Evolutionary conservation across 2,329 filamentous ascomycete species (phyloP), one percentile per base, ranked within the genome.

Genomic region (Rhynchosporium graminicola): DNA sequence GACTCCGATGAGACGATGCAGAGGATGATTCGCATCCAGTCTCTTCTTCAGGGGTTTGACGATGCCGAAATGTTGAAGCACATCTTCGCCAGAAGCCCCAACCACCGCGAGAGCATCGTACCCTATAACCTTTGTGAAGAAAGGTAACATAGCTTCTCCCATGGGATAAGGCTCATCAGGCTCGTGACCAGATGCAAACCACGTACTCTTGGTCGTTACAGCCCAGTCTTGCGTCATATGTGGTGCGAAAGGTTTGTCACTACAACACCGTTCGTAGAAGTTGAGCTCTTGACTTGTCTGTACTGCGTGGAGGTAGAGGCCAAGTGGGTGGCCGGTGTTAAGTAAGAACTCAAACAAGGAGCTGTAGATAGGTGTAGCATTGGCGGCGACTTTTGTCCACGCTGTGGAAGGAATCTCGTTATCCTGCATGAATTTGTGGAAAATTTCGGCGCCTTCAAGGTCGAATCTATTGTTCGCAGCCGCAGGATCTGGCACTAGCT

Each of bases 61-160:
- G n/a, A 71, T 59, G 4, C 59, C 36, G 12, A 71, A 63, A 10
- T 59, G 57, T 1, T 65, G 15, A 2, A 72, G 54, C 1, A 69
- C 61, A 62, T 71, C 70, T 9, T 70, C 61, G n/a, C 69, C 69
- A 4, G 65, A 62, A 0, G 68, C 64, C 3, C 68, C 71, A 33
- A 73, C 54, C 5, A 71, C 71, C 4, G 71, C 71, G 1, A 73
- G 48, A 26, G 70, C 70, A 58, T 73, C 71, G 47, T 73, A 73
- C 2, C 65, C 68, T 7, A 69, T 64, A 9, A 72, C 61, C 50
- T 68, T 70, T 20, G 61, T 67, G 56, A 72, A 67, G 31, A 65
- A 71, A 1, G 67, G 58, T 6, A 71, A 40, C n/a, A 71, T 67
- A 26, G 65, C 66, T 20, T 67, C 60, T 12, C 65, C 68, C 20